Evolutionary conservation across 257 asterid species (phyloP), one percentile per base, ranked within the genome.

Genomic region (Scutellaria barbata): DNA sequence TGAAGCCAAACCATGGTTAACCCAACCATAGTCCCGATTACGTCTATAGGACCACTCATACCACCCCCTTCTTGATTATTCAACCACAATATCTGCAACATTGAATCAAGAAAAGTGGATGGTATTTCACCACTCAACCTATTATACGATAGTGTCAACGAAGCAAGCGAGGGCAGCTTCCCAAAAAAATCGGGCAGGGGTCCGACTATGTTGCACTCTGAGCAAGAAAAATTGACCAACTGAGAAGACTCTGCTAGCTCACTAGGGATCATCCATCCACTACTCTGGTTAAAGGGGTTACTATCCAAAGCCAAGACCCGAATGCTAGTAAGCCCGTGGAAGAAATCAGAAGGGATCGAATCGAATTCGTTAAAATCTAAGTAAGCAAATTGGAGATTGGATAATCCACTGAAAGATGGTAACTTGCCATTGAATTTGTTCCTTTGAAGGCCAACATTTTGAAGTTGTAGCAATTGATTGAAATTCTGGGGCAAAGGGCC

Each of bases 171-270:
- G 7, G 95, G 79, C 10, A 92, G 74, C 20, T 77, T 83, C 54
- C 96, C 96, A 1, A 89, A 74, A 48, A 87, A 86, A 62, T 84
- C 89, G n/a, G 98, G 96, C 61, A 89, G 17, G 0, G 82, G 73
- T 3, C 98, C 98, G n/a, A 72, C 86, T 4, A 92, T 62, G 68
- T 89, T 89, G 76, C 95, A 87, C 51, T 59, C 51, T 2, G 87
- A 75, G 73, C 93, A 92, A 55, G 98, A 92, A 70, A 92, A 87
- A 66, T 86, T 89, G n/a, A 79, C 61, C 83, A 92, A 60, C 84
- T 85, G 94, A 53, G 89, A 43, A 45, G 81, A 83, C 50, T 83
- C 85, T 3, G 83, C 90, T 51, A 92, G 64, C 11, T 77, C 88
- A 67, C 59, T 69, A 22, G 96, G 92, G 43, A 92, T 58, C 22